Percentiles rank a stretch among this genome's conserved stretches.
phyloP scores from a whole-genome alignment of 1,284 basidiomycete genomes.

The Cutaneotrichosporon sp. region DNA sequence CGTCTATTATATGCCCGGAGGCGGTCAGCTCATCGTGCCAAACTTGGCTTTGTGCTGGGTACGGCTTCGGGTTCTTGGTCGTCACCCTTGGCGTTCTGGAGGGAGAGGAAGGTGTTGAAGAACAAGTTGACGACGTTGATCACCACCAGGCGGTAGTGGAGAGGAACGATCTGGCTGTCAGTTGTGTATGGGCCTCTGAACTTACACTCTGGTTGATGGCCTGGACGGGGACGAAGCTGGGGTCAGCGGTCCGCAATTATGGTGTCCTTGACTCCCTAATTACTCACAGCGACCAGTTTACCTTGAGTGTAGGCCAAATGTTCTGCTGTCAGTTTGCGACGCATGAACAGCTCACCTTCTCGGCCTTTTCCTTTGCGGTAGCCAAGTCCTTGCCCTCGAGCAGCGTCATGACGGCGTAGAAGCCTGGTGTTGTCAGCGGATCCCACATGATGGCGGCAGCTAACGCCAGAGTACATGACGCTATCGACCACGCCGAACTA shows the following conservation, averaged over 20 bases:
- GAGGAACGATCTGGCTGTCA: constrained; percentile 48
- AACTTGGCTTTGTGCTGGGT: constrained; percentile 10
- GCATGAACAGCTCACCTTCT: constrained; percentile 26
- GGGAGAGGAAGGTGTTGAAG: constrained; percentile 55
- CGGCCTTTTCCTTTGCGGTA: constrained; percentile 51
- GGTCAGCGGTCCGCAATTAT: background rate
- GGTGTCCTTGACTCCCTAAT: too few species aligned
- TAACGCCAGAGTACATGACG: too few species aligned
- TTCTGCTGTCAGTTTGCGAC: constrained; percentile 26
- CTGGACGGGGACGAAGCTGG: constrained; percentile 53
- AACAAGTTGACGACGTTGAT: constrained; percentile 55
- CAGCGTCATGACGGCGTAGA: constrained; percentile 55
- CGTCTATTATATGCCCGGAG: background rate
- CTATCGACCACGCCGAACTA: too few species aligned
- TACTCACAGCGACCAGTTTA: constrained; percentile 51
- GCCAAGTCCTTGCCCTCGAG: constrained; percentile 53
- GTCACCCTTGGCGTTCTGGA: constrained; percentile 46
- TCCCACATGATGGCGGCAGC: background rate
- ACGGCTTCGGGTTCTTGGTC: constrained; percentile 1
- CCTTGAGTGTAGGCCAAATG: constrained; percentile 46
- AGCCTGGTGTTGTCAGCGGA: constrained; percentile 32
- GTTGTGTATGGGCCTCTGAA: constrained; percentile 1
- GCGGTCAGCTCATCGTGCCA: constrained; percentile 1
- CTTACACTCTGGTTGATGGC: constrained; percentile 48
- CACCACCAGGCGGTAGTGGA: constrained; percentile 52